Evolutionary conservation across 495 filamentous ascomycete species (phyloP), one percentile per base, ranked within the genome.

Genomic region (Bombardia bombarda): DNA sequence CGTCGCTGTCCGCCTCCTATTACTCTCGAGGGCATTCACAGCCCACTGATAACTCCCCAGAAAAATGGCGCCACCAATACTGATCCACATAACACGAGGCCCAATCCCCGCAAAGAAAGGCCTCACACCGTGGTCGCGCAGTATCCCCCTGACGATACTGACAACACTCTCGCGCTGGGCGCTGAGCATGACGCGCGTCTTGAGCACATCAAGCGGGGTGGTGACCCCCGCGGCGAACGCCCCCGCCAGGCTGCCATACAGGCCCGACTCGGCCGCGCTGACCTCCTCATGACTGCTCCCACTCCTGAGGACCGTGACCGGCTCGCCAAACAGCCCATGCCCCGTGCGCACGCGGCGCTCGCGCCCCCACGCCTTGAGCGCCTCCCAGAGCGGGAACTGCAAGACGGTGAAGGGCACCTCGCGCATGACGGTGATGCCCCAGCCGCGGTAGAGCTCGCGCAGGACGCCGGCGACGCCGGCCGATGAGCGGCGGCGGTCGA

Each of bases 341-440:
- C 71, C 55, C 48, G 66, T 40, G 33, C 58, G 32, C 35, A 49
- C 61, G 10, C 60, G 50, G 50, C 66, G 19, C 35, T 56, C 62
- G 1, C 70, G 53, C 0, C 66, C 63, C 63, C 63, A 69, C 18
- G 47, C 55, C 72, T 97, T 98, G 68, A 97, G 75, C 2, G 75
- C 81, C 64, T 98, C 92, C 92, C 92, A 98, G 54, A 98, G 73
- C 14, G 92, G 94, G 54, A 98, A 98, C 61, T 98, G 92, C 26
- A 98, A 78, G 9, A 96, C 79, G 5, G 92, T 97, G 50, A 98
- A 98, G 7, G 92, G 92, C 41, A 98, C 93, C 69, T 98, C 92
- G 36, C 92, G 80, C 68, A 95, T 81, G 20, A 98, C 81, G 9
- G 92, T 98, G 47, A 96, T 82, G 0, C 79, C 74, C 72, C 88